Evolutionary conservation across 768 basidiomycete species (phyloP), one percentile per base, ranked within the genome.

Genomic region (Leucocoprinus sp.): DNA sequence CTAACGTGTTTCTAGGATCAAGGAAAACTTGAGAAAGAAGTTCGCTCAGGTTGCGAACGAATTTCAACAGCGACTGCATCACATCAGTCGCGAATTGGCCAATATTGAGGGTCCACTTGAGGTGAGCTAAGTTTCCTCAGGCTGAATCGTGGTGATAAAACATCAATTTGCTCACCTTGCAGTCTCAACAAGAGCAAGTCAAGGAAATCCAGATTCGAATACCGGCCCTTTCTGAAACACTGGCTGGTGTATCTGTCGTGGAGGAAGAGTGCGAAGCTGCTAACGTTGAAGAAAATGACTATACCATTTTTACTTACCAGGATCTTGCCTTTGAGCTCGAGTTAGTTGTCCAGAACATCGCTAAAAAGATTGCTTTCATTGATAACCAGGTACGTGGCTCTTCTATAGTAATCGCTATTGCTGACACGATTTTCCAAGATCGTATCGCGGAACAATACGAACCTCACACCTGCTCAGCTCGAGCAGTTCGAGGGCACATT

Each of bases 401-500:
- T 14, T 14, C 35, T 9, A 39, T 17, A 7, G 6, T 17, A 34
- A 8, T 37, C 19, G 43, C 36, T 5, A 42, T 39, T 21, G 28
- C 26, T 18, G 35, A 46, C 38, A 37, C 14, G 14, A 5, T 38
- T 17, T 41, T 52, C 21, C 2, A 54, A 98, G 91, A 89, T 96
- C 55, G 87, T 97, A 1, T 93, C 96, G 9, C 76, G 91, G 36
- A 91, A 89, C 55, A 83, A 90, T 78, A 87, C 91, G 19, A 96
- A 97, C 59, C 65, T 99, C 51, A 95, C 95, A 0, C 93, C 96
- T 0, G 93, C 91, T 11, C 91, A 93, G 58, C 71, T 98, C 18
- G 95, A 98, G 59, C 93, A 97, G 58, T 95, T 96, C 54, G 95
- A 98, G 63, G 80, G 84, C 59, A 95, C 93, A 1, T 98, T 99